These are phyloP conservation scores for Neurospora tetrasperma DNA, from an alignment of 495 filamentous ascomycete genomes.

Conservation along the genomic window DNA sequence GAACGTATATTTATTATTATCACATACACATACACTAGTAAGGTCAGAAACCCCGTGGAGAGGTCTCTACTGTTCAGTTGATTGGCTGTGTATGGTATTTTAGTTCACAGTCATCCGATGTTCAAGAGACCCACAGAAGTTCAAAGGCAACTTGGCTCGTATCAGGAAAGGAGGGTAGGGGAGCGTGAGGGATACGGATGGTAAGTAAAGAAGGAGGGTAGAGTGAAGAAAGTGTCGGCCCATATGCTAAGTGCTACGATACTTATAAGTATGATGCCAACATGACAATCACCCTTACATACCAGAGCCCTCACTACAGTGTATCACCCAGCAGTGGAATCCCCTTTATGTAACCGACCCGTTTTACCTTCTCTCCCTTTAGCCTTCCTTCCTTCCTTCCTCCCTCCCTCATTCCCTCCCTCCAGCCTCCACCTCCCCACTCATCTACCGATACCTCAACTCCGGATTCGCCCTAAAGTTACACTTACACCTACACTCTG, in stretches of 20 bases:
- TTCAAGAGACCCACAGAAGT: background rate
- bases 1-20: too few species aligned
- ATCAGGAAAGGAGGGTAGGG: background rate
- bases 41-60: too few species aligned
- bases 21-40: too few species aligned
- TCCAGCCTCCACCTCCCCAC: background rate
- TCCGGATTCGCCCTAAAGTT: constrained; percentile 41
- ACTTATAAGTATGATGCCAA: background rate
- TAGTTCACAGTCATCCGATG: background rate
- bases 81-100: background rate
- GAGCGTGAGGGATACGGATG: background rate
- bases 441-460: constrained; percentile 30
- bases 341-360: background rate
- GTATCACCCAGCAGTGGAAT: too few species aligned
- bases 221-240: background rate
- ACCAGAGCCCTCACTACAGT: background rate
- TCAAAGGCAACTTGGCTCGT: background rate
- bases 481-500: constrained; percentile 82
- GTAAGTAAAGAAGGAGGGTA: background rate
- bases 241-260: background rate
- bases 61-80: background rate
- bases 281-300: background rate
- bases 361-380: background rate
- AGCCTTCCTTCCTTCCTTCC: too few species aligned
- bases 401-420: background rate